Percentiles rank a stretch among this genome's conserved stretches.
Evolutionary conservation across 2,329 filamentous ascomycete genomes (phyloP).

Genomic region (Tolypocladium ophioglossoides): DNA sequence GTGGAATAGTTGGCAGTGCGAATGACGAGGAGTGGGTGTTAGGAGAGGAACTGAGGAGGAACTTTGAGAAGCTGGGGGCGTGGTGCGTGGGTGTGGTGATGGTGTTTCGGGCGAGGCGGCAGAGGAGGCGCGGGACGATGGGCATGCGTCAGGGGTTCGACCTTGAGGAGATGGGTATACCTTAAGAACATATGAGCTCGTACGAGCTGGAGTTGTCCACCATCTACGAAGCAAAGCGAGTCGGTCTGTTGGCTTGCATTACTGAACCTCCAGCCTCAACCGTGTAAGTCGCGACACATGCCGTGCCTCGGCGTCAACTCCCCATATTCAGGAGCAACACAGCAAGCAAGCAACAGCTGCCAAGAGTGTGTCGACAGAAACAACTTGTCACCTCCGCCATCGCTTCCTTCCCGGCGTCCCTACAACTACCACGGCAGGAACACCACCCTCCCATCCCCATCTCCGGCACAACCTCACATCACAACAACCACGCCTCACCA

Average conservation of each 20-base stretch:
- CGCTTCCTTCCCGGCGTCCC: background rate
- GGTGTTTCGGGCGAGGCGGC: constrained; percentile 24
- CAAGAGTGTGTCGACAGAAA: too few relatives aligned
- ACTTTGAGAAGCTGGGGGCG: constrained; percentile 27
- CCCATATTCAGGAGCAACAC: background rate
- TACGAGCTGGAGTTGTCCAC: background rate
- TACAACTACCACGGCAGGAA: background rate
- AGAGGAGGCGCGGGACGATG: constrained; percentile 5
- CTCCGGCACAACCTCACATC: background rate
- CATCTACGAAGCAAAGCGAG: background rate
- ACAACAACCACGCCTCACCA: too few relatives aligned
- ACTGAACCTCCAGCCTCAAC: background rate
- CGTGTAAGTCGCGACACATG: background rate
- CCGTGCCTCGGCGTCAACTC: background rate
- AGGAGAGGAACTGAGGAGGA: constrained; percentile 18
- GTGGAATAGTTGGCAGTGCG: constrained; percentile 27
- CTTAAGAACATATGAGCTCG: too few relatives aligned
- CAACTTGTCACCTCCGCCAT: too few relatives aligned
- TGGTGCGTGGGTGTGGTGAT: constrained; percentile 25
- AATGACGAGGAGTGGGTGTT: constrained; percentile 23
- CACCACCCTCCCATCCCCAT: background rate
- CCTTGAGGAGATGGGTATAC: too few relatives aligned
- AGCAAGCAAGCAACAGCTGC: too few relatives aligned
- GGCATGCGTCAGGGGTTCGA: too few relatives aligned
- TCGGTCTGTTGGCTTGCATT: background rate